These are phyloP conservation scores for Fusarium nelsonii DNA, from an alignment of 2,329 filamentous ascomycete genomes.

Conservation along the genomic window DNA sequence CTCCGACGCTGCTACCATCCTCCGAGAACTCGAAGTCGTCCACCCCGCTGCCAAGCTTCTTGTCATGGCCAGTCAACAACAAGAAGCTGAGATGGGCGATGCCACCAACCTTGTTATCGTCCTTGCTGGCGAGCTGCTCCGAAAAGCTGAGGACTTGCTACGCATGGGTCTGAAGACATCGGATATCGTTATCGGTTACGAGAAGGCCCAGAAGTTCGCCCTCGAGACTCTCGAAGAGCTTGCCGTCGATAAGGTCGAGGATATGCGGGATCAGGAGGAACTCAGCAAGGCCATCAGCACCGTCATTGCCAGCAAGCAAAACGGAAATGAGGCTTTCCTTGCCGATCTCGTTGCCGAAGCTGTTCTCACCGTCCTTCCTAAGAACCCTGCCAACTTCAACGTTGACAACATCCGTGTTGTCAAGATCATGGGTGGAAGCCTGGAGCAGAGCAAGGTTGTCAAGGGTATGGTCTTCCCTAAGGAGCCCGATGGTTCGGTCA, in stretches of 20 bases:
- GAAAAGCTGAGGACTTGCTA: conserved; percentile 96
- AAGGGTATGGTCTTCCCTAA: conserved; percentile 99
- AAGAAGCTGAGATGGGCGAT: conserved; percentile 99
- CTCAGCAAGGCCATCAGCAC: conserved; percentile 95
- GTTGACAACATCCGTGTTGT: conserved; percentile 99
- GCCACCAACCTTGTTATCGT: conserved; percentile 98
- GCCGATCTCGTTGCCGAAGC: conserved; percentile 88
- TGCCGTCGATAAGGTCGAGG: conserved; percentile 88
- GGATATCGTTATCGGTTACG: conserved; percentile 95
- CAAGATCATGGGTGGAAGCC: conserved; percentile 98
- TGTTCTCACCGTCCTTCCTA: conserved; percentile 88
- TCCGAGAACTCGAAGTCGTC: conserved; percentile 97
- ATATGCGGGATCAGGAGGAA: conserved; percentile 83
- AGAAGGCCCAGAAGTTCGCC: conserved; percentile 91
- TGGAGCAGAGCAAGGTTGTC: conserved; percentile 94
- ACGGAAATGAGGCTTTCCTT: conserved; percentile 89
- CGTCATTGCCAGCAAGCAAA: conserved; percentile 96
- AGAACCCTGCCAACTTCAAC: conserved; percentile 96
- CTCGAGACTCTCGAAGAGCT: conserved; percentile 88
- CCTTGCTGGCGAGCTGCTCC: conserved; percentile 91
- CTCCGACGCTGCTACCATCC: conserved; percentile 96
- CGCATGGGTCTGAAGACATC: conserved; percentile 98
- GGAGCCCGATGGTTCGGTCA: conserved; percentile 91
- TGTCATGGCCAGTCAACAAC: conserved; percentile 99
- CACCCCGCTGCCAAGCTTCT: conserved; percentile 97